These are phyloP conservation scores for Picea glauca DNA, from an alignment of 75 land plant species.

Conservation along the genomic window DNA sequence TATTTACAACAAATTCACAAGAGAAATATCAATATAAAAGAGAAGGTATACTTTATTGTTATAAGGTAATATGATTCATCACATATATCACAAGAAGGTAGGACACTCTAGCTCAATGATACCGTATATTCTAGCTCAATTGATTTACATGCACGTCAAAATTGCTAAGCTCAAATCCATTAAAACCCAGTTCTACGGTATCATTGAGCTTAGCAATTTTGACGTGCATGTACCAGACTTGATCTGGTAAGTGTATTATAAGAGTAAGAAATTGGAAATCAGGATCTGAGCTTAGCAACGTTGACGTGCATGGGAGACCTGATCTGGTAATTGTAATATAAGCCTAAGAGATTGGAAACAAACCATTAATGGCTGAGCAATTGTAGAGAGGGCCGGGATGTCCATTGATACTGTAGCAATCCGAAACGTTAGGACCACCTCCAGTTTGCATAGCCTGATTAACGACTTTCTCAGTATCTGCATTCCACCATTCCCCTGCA, in stretches of 20 bases:
- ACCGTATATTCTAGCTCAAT: no score
- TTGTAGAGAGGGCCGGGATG: slow-evolving; percentile 56
- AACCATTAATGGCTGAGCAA: slow-evolving; percentile 31
- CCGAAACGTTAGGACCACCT: slow-evolving; percentile 48
- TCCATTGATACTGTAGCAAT: slow-evolving; percentile 59
- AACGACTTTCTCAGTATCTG: slow-evolving; percentile 35
- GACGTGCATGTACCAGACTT: background rate
- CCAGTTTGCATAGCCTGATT: slow-evolving; percentile 32
- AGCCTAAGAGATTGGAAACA: background rate
- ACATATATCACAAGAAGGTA: no score
- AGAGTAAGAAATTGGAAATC: background rate
- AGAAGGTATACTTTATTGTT: background rate
- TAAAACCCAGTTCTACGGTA: no score
- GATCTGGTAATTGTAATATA: background rate
- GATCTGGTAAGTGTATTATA: background rate
- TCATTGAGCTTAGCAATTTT: no score
- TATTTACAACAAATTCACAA: background rate
- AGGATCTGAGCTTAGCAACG: no score
- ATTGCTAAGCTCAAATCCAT: no score
- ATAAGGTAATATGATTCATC: no score
- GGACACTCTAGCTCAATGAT: no score
- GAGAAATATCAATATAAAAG: background rate
- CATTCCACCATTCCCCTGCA: slow-evolving; percentile 64
- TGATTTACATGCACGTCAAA: background rate
- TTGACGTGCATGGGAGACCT: background rate